Conservation (phyloP, 2,329 filamentous ascomycete species). For the Camillea tinctor region DNA sequence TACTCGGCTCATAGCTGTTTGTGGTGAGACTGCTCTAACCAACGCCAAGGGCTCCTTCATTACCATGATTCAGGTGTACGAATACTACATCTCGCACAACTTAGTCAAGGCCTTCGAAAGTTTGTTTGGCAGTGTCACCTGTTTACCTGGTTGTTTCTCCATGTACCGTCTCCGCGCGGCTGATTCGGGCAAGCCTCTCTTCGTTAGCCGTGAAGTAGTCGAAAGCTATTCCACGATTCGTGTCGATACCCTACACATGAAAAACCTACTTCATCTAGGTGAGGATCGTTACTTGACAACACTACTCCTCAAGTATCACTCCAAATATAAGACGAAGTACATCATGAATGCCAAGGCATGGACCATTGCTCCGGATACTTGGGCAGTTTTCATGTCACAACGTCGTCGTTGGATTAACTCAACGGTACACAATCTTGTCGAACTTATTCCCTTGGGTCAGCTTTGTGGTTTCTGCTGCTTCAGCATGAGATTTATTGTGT, state of each 20-base stretch:
- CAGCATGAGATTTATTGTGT: slow-evolving; percentile 97
- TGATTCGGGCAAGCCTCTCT: slow-evolving; percentile 91
- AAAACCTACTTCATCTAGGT: slow-evolving; percentile 93
- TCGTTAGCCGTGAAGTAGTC: slow-evolving; percentile 90
- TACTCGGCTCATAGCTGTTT: slow-evolving; percentile 88
- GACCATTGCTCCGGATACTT: slow-evolving; percentile 95
- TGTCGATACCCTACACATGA: slow-evolving; percentile 97
- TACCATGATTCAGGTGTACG: slow-evolving; percentile 99
- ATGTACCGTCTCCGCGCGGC: slow-evolving; percentile 98
- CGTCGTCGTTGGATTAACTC: slow-evolving; percentile 99
- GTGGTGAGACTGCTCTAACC: slow-evolving; percentile 88
- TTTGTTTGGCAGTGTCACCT: slow-evolving; percentile 95
- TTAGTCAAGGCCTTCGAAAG: slow-evolving; percentile 95
- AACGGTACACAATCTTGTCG: slow-evolving; percentile 94
- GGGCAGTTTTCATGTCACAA: slow-evolving; percentile 93
- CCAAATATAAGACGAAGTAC: slow-evolving; percentile 98
- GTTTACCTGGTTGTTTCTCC: slow-evolving; percentile 96
- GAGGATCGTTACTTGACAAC: slow-evolving; percentile 98
- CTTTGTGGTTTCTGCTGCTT: slow-evolving; percentile 99
- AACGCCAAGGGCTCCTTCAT: slow-evolving; percentile 92
- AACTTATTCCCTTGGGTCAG: slow-evolving; percentile 88
- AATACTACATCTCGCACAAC: slow-evolving; percentile 99
- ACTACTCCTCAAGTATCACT: slow-evolving; percentile 85
- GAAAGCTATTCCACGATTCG: slow-evolving; percentile 88
- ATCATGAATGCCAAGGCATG: slow-evolving; percentile 89